phyloP scores from a whole-genome alignment of 768 basidiomycete genomes.

The Ramaria sp. region DNA sequence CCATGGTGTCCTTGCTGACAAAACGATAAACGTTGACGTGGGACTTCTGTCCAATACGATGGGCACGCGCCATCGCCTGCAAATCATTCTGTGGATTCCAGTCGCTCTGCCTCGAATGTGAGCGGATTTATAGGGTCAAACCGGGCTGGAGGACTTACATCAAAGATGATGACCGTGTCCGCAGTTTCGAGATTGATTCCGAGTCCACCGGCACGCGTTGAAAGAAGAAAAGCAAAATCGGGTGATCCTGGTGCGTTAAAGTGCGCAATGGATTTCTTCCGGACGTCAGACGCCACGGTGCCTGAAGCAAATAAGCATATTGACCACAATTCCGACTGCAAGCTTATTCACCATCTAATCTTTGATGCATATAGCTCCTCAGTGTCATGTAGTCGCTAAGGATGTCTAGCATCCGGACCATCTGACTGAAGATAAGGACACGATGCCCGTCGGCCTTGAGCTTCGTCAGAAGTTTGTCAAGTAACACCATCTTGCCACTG shows the following conservation, averaged over 20 bases:
- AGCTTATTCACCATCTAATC: slow-evolving; percentile 68
- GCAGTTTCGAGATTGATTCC: slow-evolving; percentile 99
- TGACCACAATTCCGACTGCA: background rate
- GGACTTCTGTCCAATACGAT: slow-evolving; percentile 97
- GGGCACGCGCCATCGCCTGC: slow-evolving; percentile 98
- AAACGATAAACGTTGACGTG: slow-evolving; percentile 98
- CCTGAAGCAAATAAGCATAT: slow-evolving; percentile 15
- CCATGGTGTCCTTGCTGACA: slow-evolving; percentile 98
- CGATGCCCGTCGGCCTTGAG: slow-evolving; percentile 90
- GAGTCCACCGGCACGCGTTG: slow-evolving; percentile 92
- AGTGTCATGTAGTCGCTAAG: slow-evolving; percentile 92
- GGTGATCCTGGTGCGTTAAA: slow-evolving; percentile 90
- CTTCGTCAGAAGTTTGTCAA: slow-evolving; percentile 90
- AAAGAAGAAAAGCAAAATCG: slow-evolving; percentile 94
- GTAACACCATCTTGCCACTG: slow-evolving; percentile 95
- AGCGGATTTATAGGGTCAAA: background rate
- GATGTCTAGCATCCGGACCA: slow-evolving; percentile 98
- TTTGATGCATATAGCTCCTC: slow-evolving; percentile 85
- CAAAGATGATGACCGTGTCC: slow-evolving; percentile 97
- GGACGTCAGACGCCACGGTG: slow-evolving; percentile 75
- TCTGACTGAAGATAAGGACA: slow-evolving; percentile 97
- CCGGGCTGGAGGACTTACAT: slow-evolving; percentile 45
- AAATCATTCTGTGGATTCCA: slow-evolving; percentile 99
- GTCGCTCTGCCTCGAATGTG: slow-evolving; percentile 52
- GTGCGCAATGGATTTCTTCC: slow-evolving; percentile 94